Conservation (phyloP, 148 eudicot genomes). For the Polygonum maritimum region DNA sequence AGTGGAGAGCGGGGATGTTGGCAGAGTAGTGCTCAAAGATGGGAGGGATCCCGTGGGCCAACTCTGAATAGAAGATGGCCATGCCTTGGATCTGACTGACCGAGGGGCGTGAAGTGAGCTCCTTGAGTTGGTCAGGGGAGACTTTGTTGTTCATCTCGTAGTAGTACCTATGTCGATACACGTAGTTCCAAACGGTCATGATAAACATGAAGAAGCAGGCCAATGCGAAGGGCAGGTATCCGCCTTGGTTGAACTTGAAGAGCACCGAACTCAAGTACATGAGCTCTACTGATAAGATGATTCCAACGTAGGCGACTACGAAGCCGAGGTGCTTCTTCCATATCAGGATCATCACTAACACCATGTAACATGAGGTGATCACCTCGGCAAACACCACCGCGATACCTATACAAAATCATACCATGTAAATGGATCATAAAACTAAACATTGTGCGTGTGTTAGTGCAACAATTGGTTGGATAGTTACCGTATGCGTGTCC, state of each 20-base stretch:
- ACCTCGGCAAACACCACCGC: slow-evolving; percentile 38
- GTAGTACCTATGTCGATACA: slow-evolving; percentile 24
- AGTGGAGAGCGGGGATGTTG: slow-evolving; percentile 31
- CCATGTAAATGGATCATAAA: too few species aligned
- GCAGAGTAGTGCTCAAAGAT: slow-evolving; percentile 31
- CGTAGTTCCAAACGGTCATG: slow-evolving; percentile 37
- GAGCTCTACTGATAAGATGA: slow-evolving; percentile 23
- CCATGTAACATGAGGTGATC: slow-evolving; percentile 26
- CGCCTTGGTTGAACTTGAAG: slow-evolving; percentile 35
- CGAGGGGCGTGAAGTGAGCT: slow-evolving; percentile 5
- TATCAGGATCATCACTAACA: slow-evolving; percentile 33
- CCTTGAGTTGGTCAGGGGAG: slow-evolving; percentile 15
- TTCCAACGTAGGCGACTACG: slow-evolving; percentile 14
- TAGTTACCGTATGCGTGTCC: slow-evolving; percentile 23
- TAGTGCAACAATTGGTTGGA: too few species aligned
- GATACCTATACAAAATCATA: slow-evolving; percentile 11
- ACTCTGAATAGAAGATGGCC: slow-evolving; percentile 38
- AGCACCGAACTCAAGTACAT: slow-evolving; percentile 30
- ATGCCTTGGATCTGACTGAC: slow-evolving; percentile 25
- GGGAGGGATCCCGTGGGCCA: slow-evolving; percentile 45
- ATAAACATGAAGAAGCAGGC: slow-evolving; percentile 20
- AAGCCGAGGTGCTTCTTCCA: slow-evolving; percentile 30
- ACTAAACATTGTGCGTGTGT: too few species aligned
- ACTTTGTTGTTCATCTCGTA: slow-evolving; percentile 39
- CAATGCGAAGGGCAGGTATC: slow-evolving; percentile 37